Percentiles rank a stretch among this genome's conserved stretches.
phyloP scores from a whole-genome alignment of 208 protist genomes.

The Trichomonas vaginalis region DNA sequence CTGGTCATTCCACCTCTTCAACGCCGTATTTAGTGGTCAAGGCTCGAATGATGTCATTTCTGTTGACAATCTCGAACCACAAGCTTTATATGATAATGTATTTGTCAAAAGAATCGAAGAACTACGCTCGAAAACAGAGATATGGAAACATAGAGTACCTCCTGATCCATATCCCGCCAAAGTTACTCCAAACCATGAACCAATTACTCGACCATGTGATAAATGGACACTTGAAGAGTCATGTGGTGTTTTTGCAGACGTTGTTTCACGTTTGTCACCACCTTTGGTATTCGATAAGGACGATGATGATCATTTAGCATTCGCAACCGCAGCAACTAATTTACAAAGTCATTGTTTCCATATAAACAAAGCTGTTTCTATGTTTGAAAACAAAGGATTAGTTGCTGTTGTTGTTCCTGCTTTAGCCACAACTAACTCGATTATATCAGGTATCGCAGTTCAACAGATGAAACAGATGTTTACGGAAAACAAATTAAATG shows the following conservation, averaged over 20 bases:
- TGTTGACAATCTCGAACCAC: background rate
- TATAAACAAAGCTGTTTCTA: background rate
- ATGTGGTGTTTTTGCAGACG: background rate
- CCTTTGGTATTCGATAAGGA: background rate
- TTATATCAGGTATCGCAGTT: background rate
- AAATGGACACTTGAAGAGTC: background rate
- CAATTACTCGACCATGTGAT: background rate
- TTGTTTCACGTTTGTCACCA: background rate
- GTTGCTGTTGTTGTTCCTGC: background rate
- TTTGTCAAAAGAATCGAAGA: background rate
- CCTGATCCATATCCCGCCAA: background rate
- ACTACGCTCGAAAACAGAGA: background rate
- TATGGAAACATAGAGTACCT: background rate
- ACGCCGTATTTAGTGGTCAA: background rate
- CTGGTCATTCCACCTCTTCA: background rate
- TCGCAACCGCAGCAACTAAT: background rate
- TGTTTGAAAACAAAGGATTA: constrained; percentile 6
- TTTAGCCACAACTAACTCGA: background rate
- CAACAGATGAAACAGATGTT: background rate
- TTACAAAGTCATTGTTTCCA: background rate
- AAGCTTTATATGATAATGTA: background rate
- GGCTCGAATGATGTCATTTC: background rate
- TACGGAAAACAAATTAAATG: background rate
- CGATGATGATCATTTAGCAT: background rate
- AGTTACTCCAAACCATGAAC: background rate